A percentile compares a stretch with the other conserved stretches of the same genome.
These are phyloP conservation scores for Colletotrichum sp. DNA, from an alignment of 2,329 filamentous ascomycete species.

Conservation along the genomic window DNA sequence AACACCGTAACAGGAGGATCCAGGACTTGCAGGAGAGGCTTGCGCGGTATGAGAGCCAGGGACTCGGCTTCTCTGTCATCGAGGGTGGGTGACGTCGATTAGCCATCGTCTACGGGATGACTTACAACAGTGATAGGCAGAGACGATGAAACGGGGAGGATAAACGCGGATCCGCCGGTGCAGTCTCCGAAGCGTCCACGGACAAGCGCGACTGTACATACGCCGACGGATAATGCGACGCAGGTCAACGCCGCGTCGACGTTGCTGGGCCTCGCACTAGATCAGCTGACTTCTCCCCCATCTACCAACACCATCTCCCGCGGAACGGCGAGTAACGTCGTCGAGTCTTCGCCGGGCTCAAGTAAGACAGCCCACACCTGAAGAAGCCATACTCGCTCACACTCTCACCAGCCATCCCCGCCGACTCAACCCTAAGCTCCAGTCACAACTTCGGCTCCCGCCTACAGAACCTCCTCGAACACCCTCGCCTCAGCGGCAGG, in stretches of 20 bases:
- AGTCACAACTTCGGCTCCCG: slow-evolving; percentile 24
- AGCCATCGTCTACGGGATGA: neutral
- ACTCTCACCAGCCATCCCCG: slow-evolving; percentile 14
- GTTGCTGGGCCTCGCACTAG: neutral
- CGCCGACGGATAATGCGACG: slow-evolving; percentile 3
- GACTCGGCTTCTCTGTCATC: neutral
- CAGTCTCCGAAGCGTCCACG: neutral
- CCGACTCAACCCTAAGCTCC: slow-evolving; percentile 20
- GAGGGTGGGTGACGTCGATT: neutral
- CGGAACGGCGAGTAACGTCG: neutral
- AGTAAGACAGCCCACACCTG: neutral
- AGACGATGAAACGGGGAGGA: neutral
- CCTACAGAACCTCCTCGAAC: slow-evolving; percentile 22
- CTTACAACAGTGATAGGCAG: neutral
- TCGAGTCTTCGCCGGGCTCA: neutral
- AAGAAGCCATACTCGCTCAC: neutral
- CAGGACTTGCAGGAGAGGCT: slow-evolving; percentile 22
- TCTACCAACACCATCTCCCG: neutral
- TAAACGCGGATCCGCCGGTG: neutral
- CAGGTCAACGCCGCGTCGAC: slow-evolving; percentile 13
- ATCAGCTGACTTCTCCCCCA: neutral
- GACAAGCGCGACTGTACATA: neutral
- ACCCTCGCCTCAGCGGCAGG: slow-evolving; percentile 12
- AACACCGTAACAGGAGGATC: slow-evolving; percentile 1
- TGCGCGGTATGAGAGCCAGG: slow-evolving; percentile 20